A percentile compares a stretch with the other conserved stretches of the same genome.
Conservation (phyloP, 2,329 filamentous ascomycete species). For the Lizonia empirigonia region DNA sequence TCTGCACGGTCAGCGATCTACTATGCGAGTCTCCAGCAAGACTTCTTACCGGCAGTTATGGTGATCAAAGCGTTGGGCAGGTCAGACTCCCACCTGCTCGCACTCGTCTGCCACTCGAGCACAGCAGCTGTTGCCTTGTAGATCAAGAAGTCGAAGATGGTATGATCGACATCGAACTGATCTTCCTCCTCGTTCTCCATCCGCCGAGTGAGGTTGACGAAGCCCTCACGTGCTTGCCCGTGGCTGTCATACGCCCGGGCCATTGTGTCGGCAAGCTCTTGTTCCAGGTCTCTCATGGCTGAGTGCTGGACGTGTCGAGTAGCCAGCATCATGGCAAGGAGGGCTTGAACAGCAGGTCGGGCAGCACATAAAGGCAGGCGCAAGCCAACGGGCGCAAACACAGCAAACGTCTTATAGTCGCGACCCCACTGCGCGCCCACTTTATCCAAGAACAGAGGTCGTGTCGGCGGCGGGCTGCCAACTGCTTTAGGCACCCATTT, state of each 20-base stretch:
- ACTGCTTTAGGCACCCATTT: conserved; percentile 25
- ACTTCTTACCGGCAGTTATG: conserved; percentile 40
- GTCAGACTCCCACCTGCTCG: conserved; percentile 40
- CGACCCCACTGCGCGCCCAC: conserved; percentile 7
- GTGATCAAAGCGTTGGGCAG: conserved; percentile 40
- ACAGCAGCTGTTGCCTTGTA: conserved; percentile 54
- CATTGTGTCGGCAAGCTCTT: conserved; percentile 30
- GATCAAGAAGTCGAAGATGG: conserved; percentile 63
- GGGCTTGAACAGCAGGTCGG: not conserved
- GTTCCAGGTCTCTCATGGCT: conserved; percentile 31
- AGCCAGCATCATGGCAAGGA: conserved; percentile 20
- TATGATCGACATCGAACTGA: conserved; percentile 57
- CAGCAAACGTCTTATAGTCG: conserved; percentile 6
- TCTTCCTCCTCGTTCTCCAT: conserved; percentile 46
- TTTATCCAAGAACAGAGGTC: conserved; percentile 1
- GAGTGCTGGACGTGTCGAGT: conserved; percentile 21
- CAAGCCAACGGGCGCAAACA: conserved; percentile 8
- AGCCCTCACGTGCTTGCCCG: conserved; percentile 34
- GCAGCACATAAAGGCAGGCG: conserved; percentile 17
- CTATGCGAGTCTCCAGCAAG: not conserved
- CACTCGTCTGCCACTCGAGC: conserved; percentile 44
- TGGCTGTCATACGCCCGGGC: conserved; percentile 19
- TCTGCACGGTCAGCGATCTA: conserved; percentile 36
- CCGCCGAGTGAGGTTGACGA: conserved; percentile 38
- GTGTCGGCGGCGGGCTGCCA: conserved; percentile 13